phyloP scores from a whole-genome alignment of 495 filamentous ascomycete genomes.

The Penicillium lividum region DNA sequence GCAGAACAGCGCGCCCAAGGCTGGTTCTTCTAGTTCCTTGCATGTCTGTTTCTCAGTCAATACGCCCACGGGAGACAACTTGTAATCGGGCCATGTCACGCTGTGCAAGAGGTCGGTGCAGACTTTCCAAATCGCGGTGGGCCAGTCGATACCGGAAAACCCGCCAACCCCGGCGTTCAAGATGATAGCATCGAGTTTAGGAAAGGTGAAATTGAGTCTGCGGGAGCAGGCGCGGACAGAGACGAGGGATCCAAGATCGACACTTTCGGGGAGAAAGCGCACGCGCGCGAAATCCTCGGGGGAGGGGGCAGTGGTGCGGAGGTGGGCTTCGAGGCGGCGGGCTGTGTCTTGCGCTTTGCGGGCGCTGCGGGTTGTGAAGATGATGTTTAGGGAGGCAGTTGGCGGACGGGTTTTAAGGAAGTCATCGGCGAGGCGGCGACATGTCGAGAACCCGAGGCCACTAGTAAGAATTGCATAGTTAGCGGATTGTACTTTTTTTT shows the following conservation, averaged over 20 bases:
- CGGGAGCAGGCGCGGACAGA: constrained; percentile 56
- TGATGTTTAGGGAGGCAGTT: constrained; percentile 55
- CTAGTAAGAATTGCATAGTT: constrained; percentile 43
- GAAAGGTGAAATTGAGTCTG: constrained; percentile 48
- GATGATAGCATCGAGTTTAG: constrained; percentile 75
- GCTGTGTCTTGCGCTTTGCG: constrained; percentile 48
- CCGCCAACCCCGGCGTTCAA: constrained; percentile 91
- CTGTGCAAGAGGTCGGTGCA: constrained; percentile 65
- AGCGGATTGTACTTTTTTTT: constrained; percentile 3
- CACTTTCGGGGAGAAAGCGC: constrained; percentile 48
- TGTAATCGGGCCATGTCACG: constrained; percentile 78
- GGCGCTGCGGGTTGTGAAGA: constrained; percentile 54
- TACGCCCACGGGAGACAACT: constrained; percentile 61
- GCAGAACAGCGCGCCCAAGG: constrained; percentile 79
- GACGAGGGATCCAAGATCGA: constrained; percentile 57
- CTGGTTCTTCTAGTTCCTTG: constrained; percentile 43
- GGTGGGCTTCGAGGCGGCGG: constrained; percentile 39
- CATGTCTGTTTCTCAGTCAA: constrained; percentile 41
- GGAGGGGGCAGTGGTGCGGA: constrained; percentile 26
- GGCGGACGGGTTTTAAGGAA: constrained; percentile 70
- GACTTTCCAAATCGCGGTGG: constrained; percentile 56
- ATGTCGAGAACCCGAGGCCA: constrained; percentile 86
- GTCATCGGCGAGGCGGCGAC: constrained; percentile 85
- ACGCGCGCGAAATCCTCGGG: constrained; percentile 36
- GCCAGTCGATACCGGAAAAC: constrained; percentile 79